These are phyloP conservation scores for Amylocarpus encephaloides DNA, from an alignment of 2,329 filamentous ascomycete species.

Conservation along the genomic window DNA sequence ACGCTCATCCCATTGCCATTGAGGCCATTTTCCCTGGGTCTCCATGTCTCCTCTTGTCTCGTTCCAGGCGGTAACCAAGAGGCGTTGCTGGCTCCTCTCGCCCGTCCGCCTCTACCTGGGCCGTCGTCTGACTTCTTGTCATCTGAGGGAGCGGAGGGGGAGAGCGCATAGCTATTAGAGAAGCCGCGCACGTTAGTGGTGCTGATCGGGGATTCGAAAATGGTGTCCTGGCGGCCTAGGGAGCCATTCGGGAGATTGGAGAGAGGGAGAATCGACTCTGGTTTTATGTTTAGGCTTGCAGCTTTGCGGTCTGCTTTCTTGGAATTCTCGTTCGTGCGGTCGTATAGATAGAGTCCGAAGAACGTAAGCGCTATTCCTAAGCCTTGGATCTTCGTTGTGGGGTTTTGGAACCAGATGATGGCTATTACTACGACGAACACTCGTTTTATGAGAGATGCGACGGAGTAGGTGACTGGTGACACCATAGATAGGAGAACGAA, in stretches of 20 bases:
- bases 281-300: conserved; percentile 51
- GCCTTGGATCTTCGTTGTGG: conserved; percentile 76
- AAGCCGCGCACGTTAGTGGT: conserved; percentile 34
- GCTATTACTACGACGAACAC: conserved; percentile 95
- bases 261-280: conserved; percentile 27
- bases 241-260: conserved; percentile 21
- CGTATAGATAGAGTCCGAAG: conserved; percentile 88
- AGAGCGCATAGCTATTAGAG: conserved; percentile 40
- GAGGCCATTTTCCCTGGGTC: conserved; percentile 22
- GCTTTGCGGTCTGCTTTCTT: conserved; percentile 82
- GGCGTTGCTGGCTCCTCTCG: conserved; percentile 40
- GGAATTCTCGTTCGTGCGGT: conserved; percentile 79
- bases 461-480: conserved; percentile 93
- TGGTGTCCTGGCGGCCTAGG: conserved; percentile 4
- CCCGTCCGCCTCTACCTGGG: conserved; percentile 47
- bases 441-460: conserved; percentile 91
- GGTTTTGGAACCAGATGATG: conserved; percentile 91
- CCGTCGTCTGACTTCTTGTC: conserved; percentile 36
- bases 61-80: conserved; percentile 74
- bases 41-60: conserved; percentile 82
- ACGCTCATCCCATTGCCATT: neutral
- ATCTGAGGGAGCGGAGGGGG: conserved; percentile 21
- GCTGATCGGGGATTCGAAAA: conserved; percentile 32
- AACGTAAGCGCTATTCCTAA: conserved; percentile 86
- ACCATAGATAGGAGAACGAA: conserved; percentile 90